These are phyloP conservation scores for Orbilia brochopaga DNA, from an alignment of 2,329 filamentous ascomycete species.

Conservation along the genomic window DNA sequence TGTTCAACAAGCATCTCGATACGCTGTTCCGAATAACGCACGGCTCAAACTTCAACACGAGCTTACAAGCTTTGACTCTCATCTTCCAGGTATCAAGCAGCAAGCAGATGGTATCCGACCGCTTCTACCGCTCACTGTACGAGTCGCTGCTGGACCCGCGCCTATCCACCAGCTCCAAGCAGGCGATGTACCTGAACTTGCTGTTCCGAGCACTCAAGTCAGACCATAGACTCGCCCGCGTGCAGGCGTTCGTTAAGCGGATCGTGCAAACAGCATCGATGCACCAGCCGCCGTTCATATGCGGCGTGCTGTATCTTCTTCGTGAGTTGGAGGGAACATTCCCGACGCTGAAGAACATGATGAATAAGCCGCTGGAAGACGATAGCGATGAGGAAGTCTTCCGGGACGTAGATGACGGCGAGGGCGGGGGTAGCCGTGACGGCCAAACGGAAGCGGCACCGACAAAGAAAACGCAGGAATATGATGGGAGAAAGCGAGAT, in stretches of 20 bases:
- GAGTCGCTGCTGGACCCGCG: conserved; percentile 92
- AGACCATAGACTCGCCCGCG: conserved; percentile 85
- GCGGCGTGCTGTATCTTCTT: conserved; percentile 88
- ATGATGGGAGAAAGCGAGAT: conserved; percentile 89
- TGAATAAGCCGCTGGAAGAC: conserved; percentile 79
- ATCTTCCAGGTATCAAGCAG: conserved; percentile 88
- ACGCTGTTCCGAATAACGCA: conserved; percentile 96
- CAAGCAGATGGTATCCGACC: conserved; percentile 80
- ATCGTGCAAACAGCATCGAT: conserved; percentile 80
- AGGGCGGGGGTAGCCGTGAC: conserved; percentile 31
- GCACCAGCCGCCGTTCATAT: conserved; percentile 91
- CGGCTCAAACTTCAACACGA: conserved; percentile 98
- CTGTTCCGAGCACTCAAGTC: conserved; percentile 85
- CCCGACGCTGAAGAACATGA: conserved; percentile 76
- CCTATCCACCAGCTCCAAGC: conserved; percentile 87
- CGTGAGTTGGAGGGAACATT: conserved; percentile 80
- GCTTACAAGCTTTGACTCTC: conserved; percentile 90
- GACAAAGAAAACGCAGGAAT: conserved; percentile 60
- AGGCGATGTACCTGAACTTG: conserved; percentile 91
- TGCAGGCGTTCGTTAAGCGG: conserved; percentile 95
- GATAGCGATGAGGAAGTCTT: conserved; percentile 77
- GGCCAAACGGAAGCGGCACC: conserved; percentile 52
- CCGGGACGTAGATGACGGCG: conserved; percentile 67
- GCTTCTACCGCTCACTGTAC: conserved; percentile 94
- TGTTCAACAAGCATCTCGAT: conserved; percentile 85